These are phyloP conservation scores for Gliomastix tumulicola DNA, from an alignment of 2,329 filamentous ascomycete genomes.

Conservation along the genomic window DNA sequence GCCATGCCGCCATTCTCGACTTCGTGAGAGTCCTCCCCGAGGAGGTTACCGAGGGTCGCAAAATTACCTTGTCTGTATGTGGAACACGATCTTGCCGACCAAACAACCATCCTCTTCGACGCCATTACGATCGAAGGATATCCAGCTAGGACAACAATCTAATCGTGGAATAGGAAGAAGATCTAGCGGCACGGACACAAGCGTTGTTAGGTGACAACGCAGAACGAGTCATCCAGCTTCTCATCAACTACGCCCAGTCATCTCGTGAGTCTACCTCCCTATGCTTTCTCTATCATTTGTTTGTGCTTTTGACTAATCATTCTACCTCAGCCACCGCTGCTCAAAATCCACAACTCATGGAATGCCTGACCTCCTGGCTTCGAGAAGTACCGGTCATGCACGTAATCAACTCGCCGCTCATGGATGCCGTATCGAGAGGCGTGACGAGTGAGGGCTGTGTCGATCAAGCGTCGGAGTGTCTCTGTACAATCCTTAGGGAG, in stretches of 20 bases:
- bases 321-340: slow-evolving; percentile 57
- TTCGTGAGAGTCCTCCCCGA: slow-evolving; percentile 95
- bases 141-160: slow-evolving; percentile 26
- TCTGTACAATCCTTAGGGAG: slow-evolving; percentile 87
- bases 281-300: not conserved
- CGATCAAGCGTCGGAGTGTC: slow-evolving; percentile 82
- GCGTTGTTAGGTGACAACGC: slow-evolving; percentile 91
- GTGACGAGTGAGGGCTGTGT: slow-evolving; percentile 71
- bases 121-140: slow-evolving; percentile 24
- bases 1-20: slow-evolving; percentile 83
- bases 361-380: slow-evolving; percentile 96
- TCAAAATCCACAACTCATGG: slow-evolving; percentile 82
- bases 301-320: slow-evolving; percentile 10
- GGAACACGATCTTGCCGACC: slow-evolving; percentile 50
- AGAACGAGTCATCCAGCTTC: slow-evolving; percentile 74
- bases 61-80: slow-evolving; percentile 98
- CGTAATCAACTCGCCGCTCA: slow-evolving; percentile 77
- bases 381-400: slow-evolving; percentile 81
- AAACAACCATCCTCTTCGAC: slow-evolving; percentile 21
- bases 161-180: slow-evolving; percentile 74
- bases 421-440: slow-evolving; percentile 74
- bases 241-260: slow-evolving; percentile 87
- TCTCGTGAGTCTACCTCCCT: slow-evolving; percentile 56
- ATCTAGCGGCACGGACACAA: slow-evolving; percentile 75
- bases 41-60: slow-evolving; percentile 98